Percentiles rank a stretch among this genome's conserved stretches.
phyloP scores from a whole-genome alignment of 495 filamentous ascomycete genomes.

The Penicillium lagena region DNA sequence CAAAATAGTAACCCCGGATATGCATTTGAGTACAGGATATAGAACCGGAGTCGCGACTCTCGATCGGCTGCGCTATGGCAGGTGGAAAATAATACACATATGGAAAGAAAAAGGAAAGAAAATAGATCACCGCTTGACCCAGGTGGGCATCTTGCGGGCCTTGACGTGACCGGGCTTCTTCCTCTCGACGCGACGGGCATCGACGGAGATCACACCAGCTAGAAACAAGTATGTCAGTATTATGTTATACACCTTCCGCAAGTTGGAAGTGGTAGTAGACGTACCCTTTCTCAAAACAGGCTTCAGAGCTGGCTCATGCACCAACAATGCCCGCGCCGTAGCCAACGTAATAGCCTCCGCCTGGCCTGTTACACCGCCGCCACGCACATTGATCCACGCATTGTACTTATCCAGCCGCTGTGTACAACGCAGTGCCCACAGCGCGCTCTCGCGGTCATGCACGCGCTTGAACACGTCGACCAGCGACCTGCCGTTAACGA shows the following conservation, averaged over 20 bases:
- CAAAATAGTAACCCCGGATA: slow-evolving; percentile 12
- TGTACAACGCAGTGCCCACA: slow-evolving; percentile 83
- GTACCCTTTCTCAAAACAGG: slow-evolving; percentile 80
- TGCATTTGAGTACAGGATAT: slow-evolving; percentile 30
- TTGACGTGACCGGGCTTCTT: slow-evolving; percentile 97
- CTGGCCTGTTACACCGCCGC: slow-evolving; percentile 90
- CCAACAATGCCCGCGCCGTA: slow-evolving; percentile 78
- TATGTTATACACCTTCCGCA: slow-evolving; percentile 1
- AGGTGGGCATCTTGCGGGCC: slow-evolving; percentile 95
- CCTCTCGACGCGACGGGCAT: slow-evolving; percentile 87
- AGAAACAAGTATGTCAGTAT: slow-evolving; percentile 19
- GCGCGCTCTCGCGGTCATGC: slow-evolving; percentile 89
- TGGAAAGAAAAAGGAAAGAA: slow-evolving; percentile 8
- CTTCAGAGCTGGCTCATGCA: slow-evolving; percentile 88
- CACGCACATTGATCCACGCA: slow-evolving; percentile 75
- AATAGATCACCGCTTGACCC: slow-evolving; percentile 70
- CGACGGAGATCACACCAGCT: slow-evolving; percentile 91
- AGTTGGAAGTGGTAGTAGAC: slow-evolving; percentile 16
- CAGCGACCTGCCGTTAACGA: slow-evolving; percentile 82
- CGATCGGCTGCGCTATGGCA: slow-evolving; percentile 5
- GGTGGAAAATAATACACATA: slow-evolving; percentile 23
- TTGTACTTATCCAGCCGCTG: slow-evolving; percentile 94
- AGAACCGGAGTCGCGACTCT: slow-evolving; percentile 17
- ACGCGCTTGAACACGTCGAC: slow-evolving; percentile 73
- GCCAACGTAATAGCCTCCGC: slow-evolving; percentile 92